A percentile compares a stretch with the other conserved stretches of the same genome.
Conservation (phyloP, 495 filamentous ascomycete species). For the Penicillium nucicola region DNA sequence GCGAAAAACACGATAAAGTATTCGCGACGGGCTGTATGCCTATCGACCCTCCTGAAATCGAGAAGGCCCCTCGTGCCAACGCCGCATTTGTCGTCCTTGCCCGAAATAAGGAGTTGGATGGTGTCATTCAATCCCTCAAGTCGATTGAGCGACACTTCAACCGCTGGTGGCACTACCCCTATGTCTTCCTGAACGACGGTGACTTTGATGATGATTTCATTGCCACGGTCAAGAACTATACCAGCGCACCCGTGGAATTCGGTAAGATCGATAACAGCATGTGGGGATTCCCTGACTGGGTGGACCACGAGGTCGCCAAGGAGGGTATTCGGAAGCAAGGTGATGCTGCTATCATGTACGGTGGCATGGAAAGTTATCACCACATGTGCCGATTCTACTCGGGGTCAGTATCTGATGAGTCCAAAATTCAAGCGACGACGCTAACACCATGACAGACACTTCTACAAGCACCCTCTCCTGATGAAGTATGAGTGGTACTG, state of each 20-base stretch:
- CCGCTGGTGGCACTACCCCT: conserved; percentile 97
- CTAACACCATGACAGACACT: conserved; percentile 59
- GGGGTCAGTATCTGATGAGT: conserved; percentile 54
- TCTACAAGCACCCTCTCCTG: conserved; percentile 96
- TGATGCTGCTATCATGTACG: conserved; percentile 99
- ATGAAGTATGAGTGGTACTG: conserved; percentile 99
- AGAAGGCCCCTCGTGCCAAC: conserved; percentile 75
- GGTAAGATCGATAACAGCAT: conserved; percentile 86
- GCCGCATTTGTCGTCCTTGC: conserved; percentile 95
- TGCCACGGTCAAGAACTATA: conserved; percentile 84
- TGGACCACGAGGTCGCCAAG: conserved; percentile 86
- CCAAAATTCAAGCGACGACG: conserved; percentile 7
- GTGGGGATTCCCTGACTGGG: conserved; percentile 98
- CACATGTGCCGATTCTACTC: conserved; percentile 99
- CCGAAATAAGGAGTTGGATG: conserved; percentile 93
- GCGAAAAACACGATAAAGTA: conserved; percentile 93
- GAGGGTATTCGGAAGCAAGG: conserved; percentile 95
- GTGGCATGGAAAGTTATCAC: conserved; percentile 98
- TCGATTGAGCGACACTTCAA: conserved; percentile 99
- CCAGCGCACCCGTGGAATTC: conserved; percentile 81
- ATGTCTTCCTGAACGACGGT: conserved; percentile 97
- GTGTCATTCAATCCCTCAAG: conserved; percentile 94
- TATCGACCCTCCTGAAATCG: conserved; percentile 46
- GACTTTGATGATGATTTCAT: conserved; percentile 95
- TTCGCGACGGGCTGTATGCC: conserved; percentile 85